A percentile compares a stretch with the other conserved stretches of the same genome.
Evolutionary conservation across 768 basidiomycete genomes (phyloP).

Genomic region (Tremella yokohamensis): DNA sequence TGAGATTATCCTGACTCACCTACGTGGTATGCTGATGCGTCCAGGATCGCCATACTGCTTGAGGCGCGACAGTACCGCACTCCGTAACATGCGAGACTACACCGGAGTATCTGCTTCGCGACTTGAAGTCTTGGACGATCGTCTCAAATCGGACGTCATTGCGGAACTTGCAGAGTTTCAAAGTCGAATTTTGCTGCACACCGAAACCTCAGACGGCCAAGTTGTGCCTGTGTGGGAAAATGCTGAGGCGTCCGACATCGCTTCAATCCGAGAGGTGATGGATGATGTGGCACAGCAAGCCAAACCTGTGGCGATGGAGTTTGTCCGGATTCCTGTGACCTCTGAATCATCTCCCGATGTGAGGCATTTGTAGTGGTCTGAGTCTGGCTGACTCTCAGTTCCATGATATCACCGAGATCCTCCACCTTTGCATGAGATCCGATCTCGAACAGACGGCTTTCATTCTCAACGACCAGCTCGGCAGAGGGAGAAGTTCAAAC

Average conservation of each 20-base stretch:
- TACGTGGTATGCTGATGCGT: not conserved
- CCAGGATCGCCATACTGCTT: constrained; percentile 61
- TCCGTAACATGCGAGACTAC: constrained; percentile 86
- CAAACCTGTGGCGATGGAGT: constrained; percentile 65
- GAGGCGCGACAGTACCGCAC: constrained; percentile 74
- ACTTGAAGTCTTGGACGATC: constrained; percentile 83
- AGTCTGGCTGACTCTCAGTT: constrained; percentile 26
- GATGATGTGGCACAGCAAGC: constrained; percentile 40
- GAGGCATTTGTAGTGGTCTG: constrained; percentile 22
- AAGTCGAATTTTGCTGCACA: constrained; percentile 80
- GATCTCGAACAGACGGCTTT: constrained; percentile 66
- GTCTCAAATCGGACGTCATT: constrained; percentile 81
- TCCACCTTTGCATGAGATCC: constrained; percentile 70
- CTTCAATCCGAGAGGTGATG: constrained; percentile 87
- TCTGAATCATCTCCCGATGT: constrained; percentile 63
- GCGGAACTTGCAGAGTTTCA: constrained; percentile 77
- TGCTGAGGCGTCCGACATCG: constrained; percentile 66
- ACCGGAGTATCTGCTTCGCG: constrained; percentile 89
- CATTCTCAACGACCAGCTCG: constrained; percentile 93
- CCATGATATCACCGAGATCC: constrained; percentile 54
- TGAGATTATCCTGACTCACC: constrained; percentile 40
- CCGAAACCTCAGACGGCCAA: constrained; percentile 78
- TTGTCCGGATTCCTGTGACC: constrained; percentile 85
- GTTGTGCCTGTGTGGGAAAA: constrained; percentile 96
- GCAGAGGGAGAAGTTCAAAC: constrained; percentile 78